Evolutionary conservation across 805 yeast species (phyloP).

Genomic region (Isabelozyma rhagii): DNA sequence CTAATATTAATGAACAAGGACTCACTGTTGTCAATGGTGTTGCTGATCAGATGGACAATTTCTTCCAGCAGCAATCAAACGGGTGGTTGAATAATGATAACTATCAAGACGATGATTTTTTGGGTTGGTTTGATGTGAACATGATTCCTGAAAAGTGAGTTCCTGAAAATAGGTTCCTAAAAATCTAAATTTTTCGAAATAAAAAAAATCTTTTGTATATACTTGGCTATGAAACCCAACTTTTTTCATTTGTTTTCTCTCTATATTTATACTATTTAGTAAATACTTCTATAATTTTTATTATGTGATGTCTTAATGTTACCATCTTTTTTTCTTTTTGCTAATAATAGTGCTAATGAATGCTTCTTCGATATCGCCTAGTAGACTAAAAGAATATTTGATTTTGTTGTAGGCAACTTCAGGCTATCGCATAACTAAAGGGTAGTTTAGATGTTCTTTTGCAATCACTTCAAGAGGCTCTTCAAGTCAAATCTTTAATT

Average conservation of each 20-base stretch:
- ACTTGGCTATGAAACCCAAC: background rate
- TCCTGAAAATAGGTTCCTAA: background rate
- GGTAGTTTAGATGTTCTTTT: too few relatives aligned
- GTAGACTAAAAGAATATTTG: too few relatives aligned
- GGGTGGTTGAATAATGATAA: constrained; percentile 75
- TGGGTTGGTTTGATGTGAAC: constrained; percentile 91
- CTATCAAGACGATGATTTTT: constrained; percentile 70
- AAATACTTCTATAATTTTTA: background rate
- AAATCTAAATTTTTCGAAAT: background rate
- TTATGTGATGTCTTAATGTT: background rate
- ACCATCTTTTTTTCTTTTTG: background rate
- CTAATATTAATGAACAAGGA: background rate
- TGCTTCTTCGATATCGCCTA: background rate
- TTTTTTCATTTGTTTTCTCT: background rate
- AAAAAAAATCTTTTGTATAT: background rate
- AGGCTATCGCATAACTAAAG: too few relatives aligned
- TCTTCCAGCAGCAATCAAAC: constrained; percentile 77
- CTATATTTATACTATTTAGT: too few relatives aligned
- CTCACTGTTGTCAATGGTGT: constrained; percentile 6
- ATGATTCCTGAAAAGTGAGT: constrained; percentile 14
- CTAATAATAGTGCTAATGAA: too few relatives aligned
- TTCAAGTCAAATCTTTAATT: too few relatives aligned
- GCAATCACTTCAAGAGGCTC: too few relatives aligned
- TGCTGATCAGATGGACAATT: constrained; percentile 46
- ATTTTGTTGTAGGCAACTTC: too few relatives aligned